Evolutionary conservation across 2,329 filamentous ascomycete genomes (phyloP).

Genomic region (Botrytis cinerea): DNA sequence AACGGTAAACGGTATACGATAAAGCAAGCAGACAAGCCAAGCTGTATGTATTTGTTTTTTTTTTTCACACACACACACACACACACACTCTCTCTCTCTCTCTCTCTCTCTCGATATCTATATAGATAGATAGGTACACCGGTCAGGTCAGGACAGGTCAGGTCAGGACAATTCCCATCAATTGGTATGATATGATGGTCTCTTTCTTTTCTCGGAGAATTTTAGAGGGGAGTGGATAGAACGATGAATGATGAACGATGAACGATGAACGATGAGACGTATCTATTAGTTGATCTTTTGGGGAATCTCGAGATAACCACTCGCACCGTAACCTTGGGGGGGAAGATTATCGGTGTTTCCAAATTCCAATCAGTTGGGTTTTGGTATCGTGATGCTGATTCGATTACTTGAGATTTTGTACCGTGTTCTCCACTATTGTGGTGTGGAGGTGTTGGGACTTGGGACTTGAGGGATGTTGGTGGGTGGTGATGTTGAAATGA

Average conservation of each 20-base stretch:
- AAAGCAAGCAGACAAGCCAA: too few species aligned
- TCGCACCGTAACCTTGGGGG: too few species aligned
- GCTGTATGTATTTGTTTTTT: too few species aligned
- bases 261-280: not conserved
- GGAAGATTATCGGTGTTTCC: not conserved
- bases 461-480: too few species aligned
- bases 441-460: not conserved
- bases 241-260: not conserved
- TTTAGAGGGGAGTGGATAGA: too few species aligned
- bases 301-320: not conserved
- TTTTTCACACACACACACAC: too few species aligned
- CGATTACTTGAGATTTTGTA: not conserved
- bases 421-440: not conserved
- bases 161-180: not conserved
- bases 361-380: constrained; percentile 7
- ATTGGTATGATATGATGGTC: not conserved
- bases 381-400: not conserved
- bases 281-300: not conserved
- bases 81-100: too few species aligned
- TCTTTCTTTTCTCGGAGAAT: too few species aligned
- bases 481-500: not conserved
- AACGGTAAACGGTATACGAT: not conserved
- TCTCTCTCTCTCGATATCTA: too few species aligned
- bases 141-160: not conserved
- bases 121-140: not conserved